Conservation (phyloP, 2,329 filamentous ascomycete species). For the Penicillium hordei region DNA sequence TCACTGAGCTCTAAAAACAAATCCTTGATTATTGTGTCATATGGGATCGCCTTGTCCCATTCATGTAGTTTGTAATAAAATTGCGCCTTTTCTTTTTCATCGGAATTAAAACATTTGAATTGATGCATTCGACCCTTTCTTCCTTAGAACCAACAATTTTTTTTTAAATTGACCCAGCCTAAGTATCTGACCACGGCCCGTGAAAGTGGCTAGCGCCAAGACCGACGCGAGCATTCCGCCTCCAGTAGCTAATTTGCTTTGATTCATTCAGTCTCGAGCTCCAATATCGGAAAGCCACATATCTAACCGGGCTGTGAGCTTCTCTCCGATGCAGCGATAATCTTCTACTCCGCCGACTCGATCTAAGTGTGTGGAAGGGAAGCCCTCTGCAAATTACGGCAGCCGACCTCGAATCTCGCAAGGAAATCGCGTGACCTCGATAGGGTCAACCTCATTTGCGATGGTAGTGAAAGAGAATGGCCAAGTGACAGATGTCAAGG, state of each 20-base stretch:
- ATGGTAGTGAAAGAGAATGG: slow-evolving; percentile 33
- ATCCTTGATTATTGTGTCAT: slow-evolving; percentile 8
- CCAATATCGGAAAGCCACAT: not conserved
- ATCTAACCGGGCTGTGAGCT: not conserved
- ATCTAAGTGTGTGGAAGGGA: slow-evolving; percentile 6
- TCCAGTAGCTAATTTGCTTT: slow-evolving; percentile 17
- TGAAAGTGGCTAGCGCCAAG: slow-evolving; percentile 25
- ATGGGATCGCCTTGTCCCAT: not conserved
- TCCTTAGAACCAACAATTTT: slow-evolving; percentile 8
- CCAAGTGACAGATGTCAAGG: slow-evolving; percentile 21
- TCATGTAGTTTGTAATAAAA: not conserved
- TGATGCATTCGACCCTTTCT: not conserved
- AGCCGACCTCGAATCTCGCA: slow-evolving; percentile 7
- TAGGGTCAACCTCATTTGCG: slow-evolving; percentile 17
- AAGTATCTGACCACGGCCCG: slow-evolving; percentile 21
- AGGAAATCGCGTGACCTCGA: slow-evolving; percentile 11
- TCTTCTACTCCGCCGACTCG: not conserved
- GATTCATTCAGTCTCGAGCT: slow-evolving; percentile 3
- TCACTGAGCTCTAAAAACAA: slow-evolving; percentile 21
- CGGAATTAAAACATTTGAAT: not conserved
- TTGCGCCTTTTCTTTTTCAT: not conserved
- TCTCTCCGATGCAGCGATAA: slow-evolving; percentile 8
- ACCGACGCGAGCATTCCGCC: slow-evolving; percentile 26
- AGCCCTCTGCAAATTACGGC: not conserved
- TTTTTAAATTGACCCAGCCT: not conserved